phyloP scores from a whole-genome alignment of 805 yeast genomes.

The Starmera caribaea region DNA sequence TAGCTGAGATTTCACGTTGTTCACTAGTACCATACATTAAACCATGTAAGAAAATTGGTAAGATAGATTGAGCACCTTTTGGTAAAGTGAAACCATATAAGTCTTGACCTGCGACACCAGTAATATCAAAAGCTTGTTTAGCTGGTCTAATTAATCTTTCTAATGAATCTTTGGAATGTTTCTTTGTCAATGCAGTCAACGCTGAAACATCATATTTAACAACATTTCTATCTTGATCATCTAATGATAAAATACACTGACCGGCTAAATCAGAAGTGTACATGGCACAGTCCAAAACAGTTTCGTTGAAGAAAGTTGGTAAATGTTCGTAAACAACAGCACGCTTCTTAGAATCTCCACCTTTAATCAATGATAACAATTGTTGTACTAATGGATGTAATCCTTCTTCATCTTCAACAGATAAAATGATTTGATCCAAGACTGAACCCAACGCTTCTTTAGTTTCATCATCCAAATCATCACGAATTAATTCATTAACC shows the following conservation, averaged over 20 bases:
- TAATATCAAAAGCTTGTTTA: constrained; percentile 54
- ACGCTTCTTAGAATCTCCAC: constrained; percentile 59
- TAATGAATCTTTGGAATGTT: constrained; percentile 64
- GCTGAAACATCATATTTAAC: constrained; percentile 60
- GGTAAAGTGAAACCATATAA: constrained; percentile 64
- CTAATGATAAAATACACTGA: constrained; percentile 61
- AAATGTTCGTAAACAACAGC: constrained; percentile 56
- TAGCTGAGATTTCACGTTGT: constrained; percentile 78
- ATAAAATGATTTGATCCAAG: constrained; percentile 58
- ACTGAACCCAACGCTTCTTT: constrained; percentile 37
- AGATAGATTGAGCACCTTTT: constrained; percentile 77
- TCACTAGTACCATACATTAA: constrained; percentile 85
- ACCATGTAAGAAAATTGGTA: constrained; percentile 92
- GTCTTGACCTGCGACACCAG: constrained; percentile 56
- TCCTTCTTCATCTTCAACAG: constrained; percentile 72
- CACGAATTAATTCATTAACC: constrained; percentile 43
- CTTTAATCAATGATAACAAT: constrained; percentile 62
- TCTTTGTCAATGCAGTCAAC: constrained; percentile 54
- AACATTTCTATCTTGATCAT: constrained; percentile 53
- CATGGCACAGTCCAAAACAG: constrained; percentile 58
- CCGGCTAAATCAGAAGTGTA: constrained; percentile 71
- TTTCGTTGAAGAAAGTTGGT: constrained; percentile 58
- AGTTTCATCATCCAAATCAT: constrained; percentile 28
- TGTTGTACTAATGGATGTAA: constrained; percentile 80
- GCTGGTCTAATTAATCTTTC: constrained; percentile 79